Conservation (phyloP, 1,284 basidiomycete species). For the Sanghuangporus weigelae region DNA sequence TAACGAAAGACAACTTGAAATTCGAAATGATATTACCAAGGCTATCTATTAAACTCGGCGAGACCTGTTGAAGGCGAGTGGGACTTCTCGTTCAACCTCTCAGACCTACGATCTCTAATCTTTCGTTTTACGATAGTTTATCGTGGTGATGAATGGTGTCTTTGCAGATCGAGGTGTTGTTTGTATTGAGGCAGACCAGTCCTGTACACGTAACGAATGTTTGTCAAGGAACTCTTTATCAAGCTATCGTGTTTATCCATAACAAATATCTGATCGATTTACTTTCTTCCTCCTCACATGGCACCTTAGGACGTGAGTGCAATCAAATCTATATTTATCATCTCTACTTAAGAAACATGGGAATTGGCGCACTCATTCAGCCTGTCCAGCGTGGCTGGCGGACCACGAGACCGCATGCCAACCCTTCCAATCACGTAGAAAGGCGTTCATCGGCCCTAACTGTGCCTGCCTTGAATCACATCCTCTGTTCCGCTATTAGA, state of each 20-base stretch:
- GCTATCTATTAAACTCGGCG: background rate
- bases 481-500: background rate
- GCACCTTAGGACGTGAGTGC: background rate
- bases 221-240: background rate
- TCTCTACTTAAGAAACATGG: constrained; percentile 7
- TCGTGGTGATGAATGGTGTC: background rate
- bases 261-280: background rate
- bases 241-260: background rate
- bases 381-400: background rate
- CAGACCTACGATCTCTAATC: background rate
- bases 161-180: background rate
- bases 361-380: constrained; percentile 1
- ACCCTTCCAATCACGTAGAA: background rate
- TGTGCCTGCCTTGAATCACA: background rate
- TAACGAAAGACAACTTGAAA: background rate
- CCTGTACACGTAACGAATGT: background rate
- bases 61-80: constrained; percentile 7
- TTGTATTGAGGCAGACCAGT: background rate
- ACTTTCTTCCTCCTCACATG: background rate
- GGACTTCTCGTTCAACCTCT: background rate
- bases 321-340: background rate
- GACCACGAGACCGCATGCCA: constrained; percentile 3
- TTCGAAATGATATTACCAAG: background rate
- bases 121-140: background rate
- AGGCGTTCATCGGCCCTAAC: background rate